Conservation (phyloP, 1,139 yeast species). For the Kurtzmaniella quercitrusa region DNA sequence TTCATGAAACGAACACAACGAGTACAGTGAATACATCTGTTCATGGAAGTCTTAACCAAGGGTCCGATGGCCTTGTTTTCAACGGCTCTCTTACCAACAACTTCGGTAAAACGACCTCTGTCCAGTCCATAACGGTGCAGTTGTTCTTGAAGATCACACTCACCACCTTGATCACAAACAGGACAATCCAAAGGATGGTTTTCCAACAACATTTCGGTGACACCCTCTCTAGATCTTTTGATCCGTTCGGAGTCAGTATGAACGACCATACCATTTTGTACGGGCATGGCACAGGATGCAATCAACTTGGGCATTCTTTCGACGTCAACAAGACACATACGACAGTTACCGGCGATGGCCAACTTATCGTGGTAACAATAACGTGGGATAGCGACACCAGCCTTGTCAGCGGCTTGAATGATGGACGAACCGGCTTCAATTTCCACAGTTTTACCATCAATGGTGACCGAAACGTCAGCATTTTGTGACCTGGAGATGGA, state of each 20-base stretch:
- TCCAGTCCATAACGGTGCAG: constrained; percentile 80
- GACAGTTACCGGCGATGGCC: constrained; percentile 92
- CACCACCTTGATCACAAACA: constrained; percentile 93
- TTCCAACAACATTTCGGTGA: constrained; percentile 82
- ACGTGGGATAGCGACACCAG: constrained; percentile 84
- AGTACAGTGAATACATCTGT: constrained; percentile 91
- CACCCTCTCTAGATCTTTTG: constrained; percentile 84
- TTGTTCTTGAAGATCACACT: constrained; percentile 90
- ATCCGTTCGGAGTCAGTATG: constrained; percentile 78
- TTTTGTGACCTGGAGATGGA: constrained; percentile 15
- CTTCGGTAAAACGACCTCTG: constrained; percentile 80
- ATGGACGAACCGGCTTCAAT: constrained; percentile 87
- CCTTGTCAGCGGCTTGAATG: constrained; percentile 89
- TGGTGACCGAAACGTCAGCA: constrained; percentile 69
- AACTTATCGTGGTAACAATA: constrained; percentile 90
- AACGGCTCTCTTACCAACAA: constrained; percentile 83
- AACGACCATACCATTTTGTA: constrained; percentile 84
- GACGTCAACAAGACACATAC: constrained; percentile 90
- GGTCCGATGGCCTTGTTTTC: constrained; percentile 93
- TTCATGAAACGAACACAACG: constrained; percentile 88
- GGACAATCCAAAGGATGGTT: constrained; percentile 94
- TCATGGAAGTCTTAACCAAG: constrained; percentile 85
- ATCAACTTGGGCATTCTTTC: constrained; percentile 89
- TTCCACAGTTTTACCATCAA: constrained; percentile 73
- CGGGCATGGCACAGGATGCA: constrained; percentile 92